phyloP scores from a whole-genome alignment of 306 rosid genomes.

The Rubus idaeus region DNA sequence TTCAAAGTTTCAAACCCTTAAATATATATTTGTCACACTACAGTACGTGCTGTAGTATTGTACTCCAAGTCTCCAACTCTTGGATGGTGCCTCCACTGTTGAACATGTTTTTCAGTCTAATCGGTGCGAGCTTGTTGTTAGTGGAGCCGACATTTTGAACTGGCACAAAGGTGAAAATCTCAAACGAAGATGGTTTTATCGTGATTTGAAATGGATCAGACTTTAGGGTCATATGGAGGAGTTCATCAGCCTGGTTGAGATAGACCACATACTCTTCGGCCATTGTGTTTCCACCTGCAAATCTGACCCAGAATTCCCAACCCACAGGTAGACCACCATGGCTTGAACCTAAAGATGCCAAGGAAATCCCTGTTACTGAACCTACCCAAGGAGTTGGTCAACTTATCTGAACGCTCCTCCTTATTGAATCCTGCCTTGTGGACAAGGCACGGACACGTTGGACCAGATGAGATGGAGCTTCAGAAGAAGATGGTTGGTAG shows the following conservation, averaged over 20 bases:
- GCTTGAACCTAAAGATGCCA: conserved; percentile 77
- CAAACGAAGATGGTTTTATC: conserved; percentile 58
- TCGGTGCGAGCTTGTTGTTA: conserved; percentile 57
- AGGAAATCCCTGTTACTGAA: conserved; percentile 54
- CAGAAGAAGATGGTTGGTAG: conserved; percentile 30
- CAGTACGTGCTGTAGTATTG: too few relatives aligned
- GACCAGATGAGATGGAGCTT: conserved; percentile 53
- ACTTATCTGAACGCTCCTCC: conserved; percentile 46
- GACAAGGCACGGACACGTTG: conserved; percentile 44
- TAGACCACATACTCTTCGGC: conserved; percentile 62
- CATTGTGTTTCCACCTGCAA: conserved; percentile 87
- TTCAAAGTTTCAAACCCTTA: too few relatives aligned
- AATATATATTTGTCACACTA: too few relatives aligned
- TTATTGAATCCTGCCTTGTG: conserved; percentile 63
- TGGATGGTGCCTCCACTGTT: conserved; percentile 62
- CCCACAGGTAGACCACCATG: conserved; percentile 97
- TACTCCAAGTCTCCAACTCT: conserved; percentile 57
- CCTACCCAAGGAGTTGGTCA: conserved; percentile 60
- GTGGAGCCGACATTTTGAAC: conserved; percentile 29
- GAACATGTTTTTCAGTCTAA: conserved; percentile 71
- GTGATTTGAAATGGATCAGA: conserved; percentile 49
- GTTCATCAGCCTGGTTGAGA: conserved; percentile 46
- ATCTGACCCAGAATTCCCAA: conserved; percentile 75
- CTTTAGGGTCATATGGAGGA: conserved; percentile 38
- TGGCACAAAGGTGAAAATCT: conserved; percentile 66